Conservation (phyloP, 2,329 filamentous ascomycete species). For the Clarireedia paspali region DNA sequence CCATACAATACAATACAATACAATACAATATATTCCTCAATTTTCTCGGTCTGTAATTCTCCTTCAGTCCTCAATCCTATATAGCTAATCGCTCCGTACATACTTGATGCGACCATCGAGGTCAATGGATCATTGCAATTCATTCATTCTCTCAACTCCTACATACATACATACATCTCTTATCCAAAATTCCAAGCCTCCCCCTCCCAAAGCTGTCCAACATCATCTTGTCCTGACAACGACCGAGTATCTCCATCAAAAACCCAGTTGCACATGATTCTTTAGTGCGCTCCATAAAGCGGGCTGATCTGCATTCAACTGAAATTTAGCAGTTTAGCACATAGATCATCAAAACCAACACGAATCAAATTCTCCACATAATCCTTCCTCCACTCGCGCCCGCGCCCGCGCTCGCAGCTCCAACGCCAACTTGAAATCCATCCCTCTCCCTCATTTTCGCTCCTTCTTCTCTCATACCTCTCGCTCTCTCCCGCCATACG, state of each 20-base stretch:
- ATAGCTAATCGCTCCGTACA: background rate
- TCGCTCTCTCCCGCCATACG: constrained; percentile 1
- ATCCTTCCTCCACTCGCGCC: background rate
- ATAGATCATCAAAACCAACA: constrained; percentile 1
- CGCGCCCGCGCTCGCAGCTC: background rate
- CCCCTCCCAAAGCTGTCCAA: background rate
- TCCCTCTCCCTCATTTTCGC: constrained; percentile 15
- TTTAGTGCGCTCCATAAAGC: background rate
- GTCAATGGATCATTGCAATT: background rate
- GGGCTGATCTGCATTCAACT: constrained; percentile 7
- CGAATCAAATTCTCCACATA: background rate
- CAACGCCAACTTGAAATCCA: constrained; percentile 1
- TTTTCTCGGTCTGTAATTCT: background rate
- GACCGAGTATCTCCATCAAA: background rate
- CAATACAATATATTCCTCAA: background rate
- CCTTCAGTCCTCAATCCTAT: background rate
- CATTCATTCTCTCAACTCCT: background rate
- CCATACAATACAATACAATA: background rate
- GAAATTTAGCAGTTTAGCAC: constrained; percentile 1
- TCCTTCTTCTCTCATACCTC: constrained; percentile 4
- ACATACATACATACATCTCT: background rate
- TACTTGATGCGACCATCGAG: background rate
- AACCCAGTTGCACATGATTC: background rate
- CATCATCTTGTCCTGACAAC: background rate
- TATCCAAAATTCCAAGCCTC: background rate